These are phyloP conservation scores for Schizophyllum commune DNA, from an alignment of 1,284 basidiomycete genomes.

Conservation along the genomic window DNA sequence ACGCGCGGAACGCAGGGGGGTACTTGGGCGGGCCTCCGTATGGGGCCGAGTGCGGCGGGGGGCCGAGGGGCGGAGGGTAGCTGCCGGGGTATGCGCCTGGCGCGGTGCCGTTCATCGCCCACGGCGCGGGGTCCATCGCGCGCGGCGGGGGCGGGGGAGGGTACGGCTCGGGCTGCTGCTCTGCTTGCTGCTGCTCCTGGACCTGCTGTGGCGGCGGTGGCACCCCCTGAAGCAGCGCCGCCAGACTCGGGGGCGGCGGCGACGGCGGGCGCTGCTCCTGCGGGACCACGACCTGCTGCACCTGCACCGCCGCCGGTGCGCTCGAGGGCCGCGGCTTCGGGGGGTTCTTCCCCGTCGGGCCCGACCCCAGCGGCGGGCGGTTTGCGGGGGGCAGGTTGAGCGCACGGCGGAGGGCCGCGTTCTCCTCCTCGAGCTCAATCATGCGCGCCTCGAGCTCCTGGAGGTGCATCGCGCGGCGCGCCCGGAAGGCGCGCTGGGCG, in stretches of 20 bases:
- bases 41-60: no score
- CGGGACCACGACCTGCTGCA: neutral
- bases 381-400: slow-evolving; percentile 71
- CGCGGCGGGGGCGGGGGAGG: no score
- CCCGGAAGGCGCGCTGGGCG: slow-evolving; percentile 88
- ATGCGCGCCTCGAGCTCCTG: slow-evolving; percentile 80
- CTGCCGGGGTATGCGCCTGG: neutral
- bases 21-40: no score
- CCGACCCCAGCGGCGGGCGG: slow-evolving; percentile 65
- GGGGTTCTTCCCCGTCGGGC: slow-evolving; percentile 78
- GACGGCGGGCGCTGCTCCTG: neutral
- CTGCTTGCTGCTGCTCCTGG: neutral
- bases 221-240: neutral
- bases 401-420: slow-evolving; percentile 66
- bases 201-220: neutral
- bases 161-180: no score
- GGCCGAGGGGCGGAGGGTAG: neutral
- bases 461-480: slow-evolving; percentile 82
- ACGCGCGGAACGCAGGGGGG: neutral
- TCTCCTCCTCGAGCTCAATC: slow-evolving; percentile 79
- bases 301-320: neutral
- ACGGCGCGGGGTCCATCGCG: neutral
- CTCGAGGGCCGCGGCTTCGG: slow-evolving; percentile 30
- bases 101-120: neutral
- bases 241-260: neutral